These are phyloP conservation scores for Pseudocercospora vitis DNA, from an alignment of 2,329 filamentous ascomycete genomes.

Conservation along the genomic window DNA sequence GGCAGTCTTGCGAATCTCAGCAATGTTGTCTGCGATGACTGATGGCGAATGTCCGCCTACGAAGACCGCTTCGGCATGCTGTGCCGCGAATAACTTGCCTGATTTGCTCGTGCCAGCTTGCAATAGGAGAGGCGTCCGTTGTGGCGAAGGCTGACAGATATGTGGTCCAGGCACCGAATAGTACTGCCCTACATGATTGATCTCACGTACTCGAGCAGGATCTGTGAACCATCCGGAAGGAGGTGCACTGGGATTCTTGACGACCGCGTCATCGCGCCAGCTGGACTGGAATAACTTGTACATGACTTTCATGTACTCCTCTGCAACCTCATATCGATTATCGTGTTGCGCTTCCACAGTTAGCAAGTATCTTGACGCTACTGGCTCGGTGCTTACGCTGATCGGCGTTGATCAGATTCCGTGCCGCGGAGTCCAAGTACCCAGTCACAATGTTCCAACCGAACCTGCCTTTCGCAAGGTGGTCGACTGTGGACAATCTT, in stretches of 20 bases:
- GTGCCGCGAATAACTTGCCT: constrained; percentile 57
- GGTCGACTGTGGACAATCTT: constrained; percentile 61
- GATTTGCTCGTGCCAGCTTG: constrained; percentile 61
- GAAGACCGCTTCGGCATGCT: constrained; percentile 65
- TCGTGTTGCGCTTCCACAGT: constrained; percentile 54
- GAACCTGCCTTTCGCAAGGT: constrained; percentile 60
- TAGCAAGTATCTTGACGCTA: no score
- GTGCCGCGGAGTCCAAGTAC: constrained; percentile 62
- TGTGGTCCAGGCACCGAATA: constrained; percentile 48
- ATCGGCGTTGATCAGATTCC: constrained; percentile 59
- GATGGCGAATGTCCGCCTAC: constrained; percentile 63
- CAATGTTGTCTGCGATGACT: constrained; percentile 60
- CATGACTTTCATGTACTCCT: constrained; percentile 61
- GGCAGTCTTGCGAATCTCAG: constrained; percentile 61
- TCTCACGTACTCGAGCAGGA: constrained; percentile 58
- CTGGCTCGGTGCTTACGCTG: constrained; percentile 45
- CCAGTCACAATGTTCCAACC: constrained; percentile 68
- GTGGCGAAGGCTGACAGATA: constrained; percentile 44
- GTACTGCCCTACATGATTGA: constrained; percentile 59
- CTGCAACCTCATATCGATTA: constrained; percentile 59
- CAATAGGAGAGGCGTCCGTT: constrained; percentile 43
- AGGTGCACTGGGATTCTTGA: constrained; percentile 52
- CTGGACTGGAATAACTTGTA: constrained; percentile 61
- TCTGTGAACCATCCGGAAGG: constrained; percentile 54
- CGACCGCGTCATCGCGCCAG: constrained; percentile 57